phyloP scores from a whole-genome alignment of 2,329 filamentous ascomycete genomes.

The Diaporthe sp. region DNA sequence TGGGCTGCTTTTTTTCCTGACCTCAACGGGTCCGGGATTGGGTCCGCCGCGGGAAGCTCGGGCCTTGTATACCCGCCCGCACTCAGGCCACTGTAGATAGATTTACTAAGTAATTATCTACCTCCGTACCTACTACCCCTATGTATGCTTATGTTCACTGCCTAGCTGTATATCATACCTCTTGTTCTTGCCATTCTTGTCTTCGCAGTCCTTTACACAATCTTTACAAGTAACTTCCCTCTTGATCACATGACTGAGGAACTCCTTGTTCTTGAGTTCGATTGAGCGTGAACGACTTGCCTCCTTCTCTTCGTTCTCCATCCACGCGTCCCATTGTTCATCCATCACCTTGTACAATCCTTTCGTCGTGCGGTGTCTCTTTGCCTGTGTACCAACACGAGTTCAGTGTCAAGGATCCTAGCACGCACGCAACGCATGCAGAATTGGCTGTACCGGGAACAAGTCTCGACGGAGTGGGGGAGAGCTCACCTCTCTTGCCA shows the following conservation, averaged over 20 bases:
- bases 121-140: too few species aligned
- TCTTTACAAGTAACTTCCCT: neutral
- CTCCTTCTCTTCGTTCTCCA: neutral
- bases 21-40: neutral
- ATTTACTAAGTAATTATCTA: too few species aligned
- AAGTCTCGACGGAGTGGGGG: too few species aligned
- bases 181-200: neutral
- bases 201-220: neutral
- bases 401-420: neutral
- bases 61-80: neutral
- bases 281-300: neutral
- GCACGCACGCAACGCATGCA: neutral
- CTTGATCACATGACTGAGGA: neutral
- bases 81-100: too few species aligned
- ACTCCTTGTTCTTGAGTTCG: neutral
- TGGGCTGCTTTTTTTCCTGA: conserved; percentile 6
- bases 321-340: neutral
- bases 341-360: too few species aligned
- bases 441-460: neutral
- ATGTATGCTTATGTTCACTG: too few species aligned
- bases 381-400: neutral
- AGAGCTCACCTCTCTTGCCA: neutral
- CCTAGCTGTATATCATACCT: too few species aligned
- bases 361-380: neutral
- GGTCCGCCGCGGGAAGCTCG: neutral